Base-by-base conservation (phyloP, 352 stramenopile genomes). In the Thalassiosira gravida region DNA sequence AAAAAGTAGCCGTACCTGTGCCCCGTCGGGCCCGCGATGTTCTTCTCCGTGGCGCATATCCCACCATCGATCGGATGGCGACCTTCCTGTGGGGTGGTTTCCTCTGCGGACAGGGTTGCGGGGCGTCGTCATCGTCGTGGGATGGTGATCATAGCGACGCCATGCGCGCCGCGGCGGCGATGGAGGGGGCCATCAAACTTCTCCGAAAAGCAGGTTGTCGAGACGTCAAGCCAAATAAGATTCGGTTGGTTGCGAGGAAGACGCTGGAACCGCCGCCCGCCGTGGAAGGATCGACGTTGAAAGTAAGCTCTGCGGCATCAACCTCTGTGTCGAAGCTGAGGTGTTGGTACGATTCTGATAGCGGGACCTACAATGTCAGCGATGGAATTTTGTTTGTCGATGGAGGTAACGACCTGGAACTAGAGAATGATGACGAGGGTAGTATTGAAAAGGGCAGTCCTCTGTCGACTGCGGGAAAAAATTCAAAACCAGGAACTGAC, bases 11-110 rank as follows among this genome's bases (percentile, higher is more conserved):
- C 3, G 67, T 86, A 16, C 44, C 68, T 1, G 85, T 90, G 3
- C 80, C 87, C 35, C 46, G 53, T 47, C 64, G 87, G 18, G 25
- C 81, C 1, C 74, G 88, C 7, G 69, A 79, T 61, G 67, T 92
- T 27, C 62, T 92, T 13, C 47, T 68, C 25, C 63, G 84, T 46
- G 84, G 83, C 13, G 84, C 82, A 30, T 90, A 89, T 57, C 76
- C 86, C 35, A 63, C 72, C 44, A 65, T 82, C 18, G 66, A 68
- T 35, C 5, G 65, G 70, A 82, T 72, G 66, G 35, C 77, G 82
- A 53, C 37, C 29, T 67, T 82, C 66, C 39, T 80, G 42, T 67
- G 77, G 84, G 72, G 67, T n/a, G n/a, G n/a, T n/a, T n/a, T n/a
- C n/a, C n/a, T n/a, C n/a, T n/a, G n/a, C n/a, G n/a, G n/a, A n/a